phyloP scores from a whole-genome alignment of 768 basidiomycete genomes.

The Kwoniella sp. region DNA sequence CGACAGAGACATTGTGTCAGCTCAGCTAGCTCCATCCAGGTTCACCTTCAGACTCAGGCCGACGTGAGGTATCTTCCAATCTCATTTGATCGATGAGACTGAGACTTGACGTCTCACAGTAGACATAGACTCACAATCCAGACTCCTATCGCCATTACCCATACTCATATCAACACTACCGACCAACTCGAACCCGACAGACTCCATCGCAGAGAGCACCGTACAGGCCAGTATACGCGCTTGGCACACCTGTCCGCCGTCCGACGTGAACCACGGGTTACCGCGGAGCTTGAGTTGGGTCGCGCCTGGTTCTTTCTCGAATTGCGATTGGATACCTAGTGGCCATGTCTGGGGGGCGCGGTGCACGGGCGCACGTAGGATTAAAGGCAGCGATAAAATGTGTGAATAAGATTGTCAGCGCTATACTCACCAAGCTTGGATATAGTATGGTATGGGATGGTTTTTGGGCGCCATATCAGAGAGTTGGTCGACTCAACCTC shows the following conservation, averaged over 20 bases:
- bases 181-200: slow-evolving; percentile 45
- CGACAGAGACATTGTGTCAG: neutral
- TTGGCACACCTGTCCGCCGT: slow-evolving; percentile 35
- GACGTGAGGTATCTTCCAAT: too few relatives aligned
- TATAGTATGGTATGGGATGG: neutral
- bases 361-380: too few relatives aligned
- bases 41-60: too few relatives aligned
- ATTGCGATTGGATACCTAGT: slow-evolving; percentile 40
- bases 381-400: too few relatives aligned
- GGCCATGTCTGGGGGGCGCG: slow-evolving; percentile 41
- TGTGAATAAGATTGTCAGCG: too few relatives aligned
- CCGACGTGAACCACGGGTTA: slow-evolving; percentile 43
- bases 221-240: slow-evolving; percentile 32
- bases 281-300: slow-evolving; percentile 45
- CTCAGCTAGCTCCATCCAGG: too few relatives aligned
- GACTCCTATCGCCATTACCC: slow-evolving; percentile 26
- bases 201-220: slow-evolving; percentile 42
- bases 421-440: neutral
- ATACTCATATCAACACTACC: slow-evolving; percentile 48
- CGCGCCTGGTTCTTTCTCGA: slow-evolving; percentile 36
- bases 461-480: too few relatives aligned
- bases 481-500: neutral
- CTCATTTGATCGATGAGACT: too few relatives aligned
- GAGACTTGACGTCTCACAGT: too few relatives aligned
- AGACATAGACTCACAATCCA: slow-evolving; percentile 34